Conservation (phyloP, 2,329 filamentous ascomycete genomes). For the Aspergillus ochraceoroseus region DNA sequence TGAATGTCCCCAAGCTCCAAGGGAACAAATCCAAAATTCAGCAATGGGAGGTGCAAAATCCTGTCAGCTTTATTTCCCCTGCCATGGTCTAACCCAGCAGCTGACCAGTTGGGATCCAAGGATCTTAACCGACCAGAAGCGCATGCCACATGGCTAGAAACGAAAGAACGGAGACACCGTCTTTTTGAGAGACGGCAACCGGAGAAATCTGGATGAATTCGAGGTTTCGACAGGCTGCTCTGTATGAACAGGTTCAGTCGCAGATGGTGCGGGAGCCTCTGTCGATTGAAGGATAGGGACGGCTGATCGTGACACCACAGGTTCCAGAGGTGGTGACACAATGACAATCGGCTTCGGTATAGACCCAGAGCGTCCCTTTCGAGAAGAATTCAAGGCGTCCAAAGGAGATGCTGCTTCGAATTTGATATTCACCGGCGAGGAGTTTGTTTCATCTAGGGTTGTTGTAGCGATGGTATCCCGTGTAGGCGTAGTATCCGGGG, state of each 20-base stretch:
- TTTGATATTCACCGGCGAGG: background rate
- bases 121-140: too few species aligned
- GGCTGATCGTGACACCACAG: slow-evolving; percentile 13
- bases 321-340: slow-evolving; percentile 13
- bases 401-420: slow-evolving; percentile 4
- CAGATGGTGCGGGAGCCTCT: background rate
- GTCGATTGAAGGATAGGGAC: slow-evolving; percentile 3
- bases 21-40: too few species aligned
- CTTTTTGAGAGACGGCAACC: too few species aligned
- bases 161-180: too few species aligned
- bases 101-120: too few species aligned
- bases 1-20: too few species aligned
- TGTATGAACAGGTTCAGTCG: background rate
- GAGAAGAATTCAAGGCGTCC: slow-evolving; percentile 1
- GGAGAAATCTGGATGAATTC: background rate
- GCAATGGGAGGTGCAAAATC: too few species aligned
- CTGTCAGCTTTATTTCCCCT: too few species aligned
- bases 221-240: background rate
- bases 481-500: slow-evolving; percentile 3
- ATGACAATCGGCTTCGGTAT: slow-evolving; percentile 17
- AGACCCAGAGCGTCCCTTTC: slow-evolving; percentile 12
- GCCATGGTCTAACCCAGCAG: too few species aligned
- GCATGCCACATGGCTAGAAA: too few species aligned
- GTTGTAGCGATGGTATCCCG: too few species aligned
- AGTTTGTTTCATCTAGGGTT: background rate